Evolutionary conservation across 176 grass and related monocot genomes (phyloP).

Genomic region (Avena insularis): DNA sequence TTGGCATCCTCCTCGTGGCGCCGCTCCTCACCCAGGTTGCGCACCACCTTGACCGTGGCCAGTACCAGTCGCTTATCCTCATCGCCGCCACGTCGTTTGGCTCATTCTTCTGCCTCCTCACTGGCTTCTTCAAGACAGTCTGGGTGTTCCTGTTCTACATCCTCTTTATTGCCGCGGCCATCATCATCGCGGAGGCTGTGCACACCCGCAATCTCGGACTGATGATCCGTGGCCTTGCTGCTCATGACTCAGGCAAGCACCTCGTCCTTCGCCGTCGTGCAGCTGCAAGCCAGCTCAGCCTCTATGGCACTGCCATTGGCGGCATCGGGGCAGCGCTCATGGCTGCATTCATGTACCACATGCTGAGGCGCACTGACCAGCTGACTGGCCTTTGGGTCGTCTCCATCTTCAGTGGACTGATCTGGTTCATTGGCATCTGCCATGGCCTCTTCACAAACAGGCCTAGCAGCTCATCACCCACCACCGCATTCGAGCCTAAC

Average conservation of each 20-base stretch:
- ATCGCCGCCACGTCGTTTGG: slow-evolving; percentile 69
- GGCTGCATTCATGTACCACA: slow-evolving; percentile 90
- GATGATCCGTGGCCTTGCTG: slow-evolving; percentile 73
- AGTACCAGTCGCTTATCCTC: slow-evolving; percentile 77
- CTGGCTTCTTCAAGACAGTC: slow-evolving; percentile 92
- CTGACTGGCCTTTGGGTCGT: slow-evolving; percentile 92
- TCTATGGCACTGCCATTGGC: slow-evolving; percentile 71
- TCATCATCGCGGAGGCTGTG: slow-evolving; percentile 61
- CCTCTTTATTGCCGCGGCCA: slow-evolving; percentile 56
- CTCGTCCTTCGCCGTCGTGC: slow-evolving; percentile 67
- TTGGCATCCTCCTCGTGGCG: slow-evolving; percentile 58
- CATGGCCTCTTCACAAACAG: slow-evolving; percentile 88
- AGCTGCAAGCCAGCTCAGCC: slow-evolving; percentile 64
- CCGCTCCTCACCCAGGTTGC: slow-evolving; percentile 71
- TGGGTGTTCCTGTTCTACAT: slow-evolving; percentile 94
- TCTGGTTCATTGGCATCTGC: slow-evolving; percentile 81
- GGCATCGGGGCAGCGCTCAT: slow-evolving; percentile 87
- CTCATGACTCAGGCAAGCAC: slow-evolving; percentile 60
- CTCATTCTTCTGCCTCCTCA: slow-evolving; percentile 81
- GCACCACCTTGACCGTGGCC: slow-evolving; percentile 77
- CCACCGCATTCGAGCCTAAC: slow-evolving; percentile 56
- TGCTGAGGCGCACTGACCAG: slow-evolving; percentile 89
- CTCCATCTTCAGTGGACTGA: slow-evolving; percentile 92
- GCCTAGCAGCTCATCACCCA: slow-evolving; percentile 57
- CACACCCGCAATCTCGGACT: slow-evolving; percentile 84